Base-by-base conservation (phyloP, 2,329 filamentous ascomycete genomes). In the Talaromyces sp. region DNA sequence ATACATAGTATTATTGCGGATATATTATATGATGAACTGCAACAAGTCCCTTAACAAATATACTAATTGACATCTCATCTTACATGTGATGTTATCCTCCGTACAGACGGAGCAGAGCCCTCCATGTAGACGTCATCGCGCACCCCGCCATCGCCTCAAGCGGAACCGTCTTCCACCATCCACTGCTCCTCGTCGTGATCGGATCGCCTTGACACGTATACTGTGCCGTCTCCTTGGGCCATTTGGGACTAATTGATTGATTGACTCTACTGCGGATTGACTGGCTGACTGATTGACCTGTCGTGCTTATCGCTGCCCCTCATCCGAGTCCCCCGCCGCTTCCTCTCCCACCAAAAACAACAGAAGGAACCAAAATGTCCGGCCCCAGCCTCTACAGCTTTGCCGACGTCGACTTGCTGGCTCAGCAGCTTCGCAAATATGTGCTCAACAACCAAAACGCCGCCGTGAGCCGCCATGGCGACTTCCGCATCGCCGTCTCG, bases 401-500 rank as follows among this genome's bases (percentile, higher is more conserved):
- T 78, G 80, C 86, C 67, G 83, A 82, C 76, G 79, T 84, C 71
- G 83, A 86, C 66, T 81, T 85, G 63, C 87, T 99, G 67, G 91
- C 92, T 22, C 80, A 84, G 39, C 88, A 88, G 66, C 85, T 99
- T 69, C 89, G 93, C 72, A 80, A 85, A 69, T 97, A 96, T 78
- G 82, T 98, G 70, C 83, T 97, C 69, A 85, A 90, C 70, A 87
- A 85, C 70, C 93, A 99, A 78, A 88, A 88, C 71, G 84, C 88
- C 63, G 92, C 92, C 62, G 79, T 98, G 65, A 80, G 82, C 67
- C 90, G 93, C 65, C 95, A 98, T 77, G 83, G 85, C 65, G 84
- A 83, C 73, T 98, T 99, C 84, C 93, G 96, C 77, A 82, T 99
- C 63, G 95, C 88, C 67, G 90, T 98, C 58, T 98, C 93, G 0